Evolutionary conservation across 2,329 filamentous ascomycete species (phyloP).

Genomic region (Diaporthe citrichinensis): DNA sequence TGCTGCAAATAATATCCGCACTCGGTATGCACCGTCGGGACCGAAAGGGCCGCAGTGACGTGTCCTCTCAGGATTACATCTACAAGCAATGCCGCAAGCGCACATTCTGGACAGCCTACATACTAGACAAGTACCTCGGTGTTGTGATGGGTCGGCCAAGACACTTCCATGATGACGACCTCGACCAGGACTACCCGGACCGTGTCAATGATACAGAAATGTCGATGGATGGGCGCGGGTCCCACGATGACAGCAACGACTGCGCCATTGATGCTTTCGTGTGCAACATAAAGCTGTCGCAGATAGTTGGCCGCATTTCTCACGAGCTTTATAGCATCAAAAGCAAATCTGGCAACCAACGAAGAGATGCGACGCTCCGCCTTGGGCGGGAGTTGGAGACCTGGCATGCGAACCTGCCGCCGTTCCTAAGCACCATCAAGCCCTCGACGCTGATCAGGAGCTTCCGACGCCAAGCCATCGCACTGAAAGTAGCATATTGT

Average conservation of each 20-base stretch:
- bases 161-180: neutral
- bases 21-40: neutral
- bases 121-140: neutral
- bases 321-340: neutral
- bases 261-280: neutral
- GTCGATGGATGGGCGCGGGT: neutral
- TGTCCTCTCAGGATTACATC: neutral
- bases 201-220: neutral
- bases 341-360: neutral
- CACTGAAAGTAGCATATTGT: neutral
- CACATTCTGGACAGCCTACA: neutral
- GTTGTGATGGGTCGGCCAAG: neutral
- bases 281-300: neutral
- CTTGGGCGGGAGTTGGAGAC: neutral
- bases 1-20: neutral
- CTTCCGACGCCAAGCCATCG: neutral
- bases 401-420: neutral
- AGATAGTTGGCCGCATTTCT: neutral
- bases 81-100: neutral
- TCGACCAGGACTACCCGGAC: neutral
- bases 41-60: neutral
- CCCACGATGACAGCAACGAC: neutral
- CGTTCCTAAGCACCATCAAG: neutral
- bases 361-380: neutral
- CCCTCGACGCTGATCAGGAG: neutral